Evolutionary conservation across 2,329 filamentous ascomycete species (phyloP).

Genomic region (Sarocladiaceae sp.): DNA sequence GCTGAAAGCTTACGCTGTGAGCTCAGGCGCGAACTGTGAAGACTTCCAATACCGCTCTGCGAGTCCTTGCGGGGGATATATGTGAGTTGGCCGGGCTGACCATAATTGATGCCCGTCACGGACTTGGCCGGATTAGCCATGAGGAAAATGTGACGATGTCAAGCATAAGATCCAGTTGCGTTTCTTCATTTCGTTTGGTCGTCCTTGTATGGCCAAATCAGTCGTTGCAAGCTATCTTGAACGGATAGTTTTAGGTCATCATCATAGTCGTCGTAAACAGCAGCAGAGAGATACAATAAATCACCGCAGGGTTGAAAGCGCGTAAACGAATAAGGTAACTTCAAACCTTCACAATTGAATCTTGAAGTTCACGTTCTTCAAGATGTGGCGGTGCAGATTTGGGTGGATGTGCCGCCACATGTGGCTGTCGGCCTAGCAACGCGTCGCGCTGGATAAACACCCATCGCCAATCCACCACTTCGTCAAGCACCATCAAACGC

Average conservation of each 20-base stretch:
- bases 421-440: slow-evolving; percentile 25
- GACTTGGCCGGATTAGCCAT: slow-evolving; percentile 32
- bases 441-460: slow-evolving; percentile 9
- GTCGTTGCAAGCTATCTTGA: no score
- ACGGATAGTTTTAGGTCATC: no score
- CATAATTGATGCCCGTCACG: slow-evolving; percentile 26
- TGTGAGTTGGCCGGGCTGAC: slow-evolving; percentile 27
- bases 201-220: no score
- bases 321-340: neutral
- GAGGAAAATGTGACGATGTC: slow-evolving; percentile 26
- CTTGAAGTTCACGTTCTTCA: neutral
- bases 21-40: slow-evolving; percentile 26
- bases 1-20: slow-evolving; percentile 21
- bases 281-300: no score
- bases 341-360: slow-evolving; percentile 9
- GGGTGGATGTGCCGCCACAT: slow-evolving; percentile 18
- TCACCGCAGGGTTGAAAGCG: no score
- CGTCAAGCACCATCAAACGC: neutral
- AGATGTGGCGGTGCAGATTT: slow-evolving; percentile 21
- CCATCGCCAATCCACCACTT: neutral
- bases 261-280: no score
- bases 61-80: slow-evolving; percentile 23
- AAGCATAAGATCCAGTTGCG: slow-evolving; percentile 19
- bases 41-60: slow-evolving; percentile 19
- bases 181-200: slow-evolving; percentile 33